Evolutionary conservation across 2,329 filamentous ascomycete species (phyloP).

Genomic region (Fusarium sp.): DNA sequence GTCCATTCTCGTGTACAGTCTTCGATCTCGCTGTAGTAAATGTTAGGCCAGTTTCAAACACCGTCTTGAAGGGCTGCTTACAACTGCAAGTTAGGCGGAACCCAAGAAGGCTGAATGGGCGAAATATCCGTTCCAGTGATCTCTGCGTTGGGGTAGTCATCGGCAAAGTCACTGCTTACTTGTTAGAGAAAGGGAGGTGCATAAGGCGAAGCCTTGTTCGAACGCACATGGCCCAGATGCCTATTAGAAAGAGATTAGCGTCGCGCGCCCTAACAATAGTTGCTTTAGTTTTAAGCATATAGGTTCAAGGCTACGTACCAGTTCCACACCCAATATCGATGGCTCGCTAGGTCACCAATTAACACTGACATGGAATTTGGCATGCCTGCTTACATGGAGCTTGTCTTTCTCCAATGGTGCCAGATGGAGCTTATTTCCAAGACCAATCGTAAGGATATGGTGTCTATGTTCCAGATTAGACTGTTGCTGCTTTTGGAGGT

Average conservation of each 20-base stretch:
- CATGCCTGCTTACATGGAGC: conserved; percentile 24
- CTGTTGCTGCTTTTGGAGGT: neutral
- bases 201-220: accelerated
- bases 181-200: neutral
- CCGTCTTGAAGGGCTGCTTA: neutral
- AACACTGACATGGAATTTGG: conserved; percentile 2
- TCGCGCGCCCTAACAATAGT: accelerated
- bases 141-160: conserved; percentile 57
- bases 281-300: accelerated
- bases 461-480: conserved; percentile 15
- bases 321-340: conserved; percentile 69
- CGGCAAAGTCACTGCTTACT: conserved; percentile 58
- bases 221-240: conserved; percentile 63
- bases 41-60: neutral
- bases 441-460: conserved; percentile 36
- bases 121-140: conserved; percentile 67
- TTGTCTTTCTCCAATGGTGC: conserved; percentile 40
- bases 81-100: conserved; percentile 59
- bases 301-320: no score
- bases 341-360: conserved; percentile 14
- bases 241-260: neutral
- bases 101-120: conserved; percentile 66
- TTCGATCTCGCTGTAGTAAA: conserved; percentile 40
- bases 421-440: conserved; percentile 37
- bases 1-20: conserved; percentile 49